Base-by-base conservation (phyloP, 2,329 filamentous ascomycete genomes). In the Camillea tinctor region DNA sequence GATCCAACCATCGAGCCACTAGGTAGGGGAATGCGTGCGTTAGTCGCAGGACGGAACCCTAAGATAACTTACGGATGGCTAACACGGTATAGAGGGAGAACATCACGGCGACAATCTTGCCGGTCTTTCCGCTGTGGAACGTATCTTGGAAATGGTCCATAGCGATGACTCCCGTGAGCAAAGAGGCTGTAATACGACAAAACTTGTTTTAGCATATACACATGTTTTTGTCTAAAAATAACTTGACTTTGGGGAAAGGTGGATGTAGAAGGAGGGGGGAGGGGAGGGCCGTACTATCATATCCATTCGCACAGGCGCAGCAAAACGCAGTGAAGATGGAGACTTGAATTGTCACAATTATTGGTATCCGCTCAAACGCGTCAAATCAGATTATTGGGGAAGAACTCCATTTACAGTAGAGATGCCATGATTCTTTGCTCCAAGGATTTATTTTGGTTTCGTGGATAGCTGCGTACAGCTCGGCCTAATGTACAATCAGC, bases 61-160 rank as follows among this genome's bases (percentile, higher is more conserved):
- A 8, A 26, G 26, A 9, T 7, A 7, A 30, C 26, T 30, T 30
- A 21, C 36, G 50, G 22, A 50, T 20, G n/a, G 73, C 78, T 64
- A 70, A 81, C 79, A 82, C 77, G 4, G 78, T 79, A 66, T 82
- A 82, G 22, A 82, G 74, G 4, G 79, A 81, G 59, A 76, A 77
- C 68, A 79, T 73, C 21, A 81, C 59, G 3, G 79, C 76, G 53
- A 80, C 77, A 54, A 72, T 70, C 21, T 69, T 62, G 15, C 75
- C 79, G 8, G 69, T 74, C 58, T 70, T 69, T n/a, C 73, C 74
- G 4, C 71, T 74, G 4, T 76, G 62, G 62, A 81, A 80, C 1
- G 70, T 72, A 0, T 72, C 55, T 59, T 77, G 72, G 71, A 80
- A 81, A 54, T 74, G 68, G 0, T 69, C n/a, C 78, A 80, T 81